Evolutionary conservation across 768 basidiomycete genomes (phyloP), one percentile per base, ranked within the genome.

Genomic region (Leucocoprinus birnbaumii): DNA sequence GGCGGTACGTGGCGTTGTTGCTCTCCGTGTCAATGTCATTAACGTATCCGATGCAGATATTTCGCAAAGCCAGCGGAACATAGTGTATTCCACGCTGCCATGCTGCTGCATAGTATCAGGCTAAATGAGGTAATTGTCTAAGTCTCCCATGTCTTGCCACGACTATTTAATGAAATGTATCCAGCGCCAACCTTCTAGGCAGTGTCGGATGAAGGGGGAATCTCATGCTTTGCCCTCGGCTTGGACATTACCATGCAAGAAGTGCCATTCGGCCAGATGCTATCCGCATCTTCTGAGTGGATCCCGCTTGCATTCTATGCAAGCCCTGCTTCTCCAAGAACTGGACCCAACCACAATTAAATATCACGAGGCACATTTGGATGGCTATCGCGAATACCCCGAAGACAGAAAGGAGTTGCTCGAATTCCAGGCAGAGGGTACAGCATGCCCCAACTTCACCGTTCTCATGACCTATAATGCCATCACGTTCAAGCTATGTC

Each of bases 381-480:
- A 46, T 2, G 55, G 52, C 38, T 75, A 66, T 45, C 31, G 31
- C 8, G 38, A 43, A 0, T 51, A 40, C 56, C 13, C 54, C 5
- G 49, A 58, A 1, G 60, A 49, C 0, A 42, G 60, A 19, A 41
- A 47, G 11, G 40, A 46, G 3, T 53, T 71, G 19, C 52, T 65
- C 18, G 34, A 56, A 3, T 55, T 53, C 31, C 68, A 68, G 63
- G 62, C 57, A 61, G 35, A 61, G 16, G 83, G 82, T 11, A 60
- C 48, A 16, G 58, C 31, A 18, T 40, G 62, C 61, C 73, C 62
- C 49, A 72, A 68, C 44, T 61, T 55, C 54, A 59, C 40, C 58
- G 69, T 63, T 61, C 69, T 76, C 46, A 73, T 85, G 25, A 69
- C 70, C 4, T 63, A 79, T 42, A 68, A 78, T 19, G 82, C 87